These are phyloP conservation scores for Colletotrichum orchidophilum DNA, from an alignment of 2,329 filamentous ascomycete genomes.

Conservation along the genomic window DNA sequence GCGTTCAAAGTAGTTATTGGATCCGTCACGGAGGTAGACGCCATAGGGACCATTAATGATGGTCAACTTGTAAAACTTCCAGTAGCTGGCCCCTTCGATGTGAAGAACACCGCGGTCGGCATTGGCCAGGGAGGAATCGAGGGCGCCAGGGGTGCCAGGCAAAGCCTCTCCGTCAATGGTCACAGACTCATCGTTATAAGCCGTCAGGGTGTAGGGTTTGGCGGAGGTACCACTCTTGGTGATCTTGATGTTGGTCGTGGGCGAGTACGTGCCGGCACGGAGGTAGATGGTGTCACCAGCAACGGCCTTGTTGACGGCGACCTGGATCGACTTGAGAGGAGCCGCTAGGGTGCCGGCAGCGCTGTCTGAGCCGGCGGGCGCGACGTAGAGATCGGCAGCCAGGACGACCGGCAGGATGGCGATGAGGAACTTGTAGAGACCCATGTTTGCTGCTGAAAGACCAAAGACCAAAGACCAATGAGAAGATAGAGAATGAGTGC, in stretches of 20 bases:
- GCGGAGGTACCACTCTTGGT: constrained; percentile 51
- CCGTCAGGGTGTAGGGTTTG: constrained; percentile 51
- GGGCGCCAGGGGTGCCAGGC: constrained; percentile 50
- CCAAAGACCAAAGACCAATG: not conserved
- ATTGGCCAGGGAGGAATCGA: constrained; percentile 50
- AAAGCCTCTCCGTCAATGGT: constrained; percentile 55
- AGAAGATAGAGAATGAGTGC: constrained; percentile 12
- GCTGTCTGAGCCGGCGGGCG: constrained; percentile 51
- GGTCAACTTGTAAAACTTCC: constrained; percentile 50
- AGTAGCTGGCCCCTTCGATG: constrained; percentile 48
- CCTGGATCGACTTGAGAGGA: constrained; percentile 57
- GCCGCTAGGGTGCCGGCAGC: constrained; percentile 48
- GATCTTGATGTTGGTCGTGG: constrained; percentile 57
- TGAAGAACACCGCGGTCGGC: constrained; percentile 57
- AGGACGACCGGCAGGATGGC: constrained; percentile 28
- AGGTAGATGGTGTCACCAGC: constrained; percentile 53
- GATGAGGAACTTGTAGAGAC: constrained; percentile 31
- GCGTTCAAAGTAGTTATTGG: constrained; percentile 48
- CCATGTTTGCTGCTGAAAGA: constrained; percentile 17
- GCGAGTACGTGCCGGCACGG: constrained; percentile 49
- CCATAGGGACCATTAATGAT: constrained; percentile 50
- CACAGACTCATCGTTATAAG: constrained; percentile 54
- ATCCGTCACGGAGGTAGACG: constrained; percentile 46
- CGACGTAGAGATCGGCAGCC: constrained; percentile 54
- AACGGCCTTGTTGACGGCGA: constrained; percentile 53